Percentiles rank a stretch among this genome's conserved stretches.
Evolutionary conservation across 257 asterid genomes (phyloP).

Genomic region (Knoxia roxburghii): DNA sequence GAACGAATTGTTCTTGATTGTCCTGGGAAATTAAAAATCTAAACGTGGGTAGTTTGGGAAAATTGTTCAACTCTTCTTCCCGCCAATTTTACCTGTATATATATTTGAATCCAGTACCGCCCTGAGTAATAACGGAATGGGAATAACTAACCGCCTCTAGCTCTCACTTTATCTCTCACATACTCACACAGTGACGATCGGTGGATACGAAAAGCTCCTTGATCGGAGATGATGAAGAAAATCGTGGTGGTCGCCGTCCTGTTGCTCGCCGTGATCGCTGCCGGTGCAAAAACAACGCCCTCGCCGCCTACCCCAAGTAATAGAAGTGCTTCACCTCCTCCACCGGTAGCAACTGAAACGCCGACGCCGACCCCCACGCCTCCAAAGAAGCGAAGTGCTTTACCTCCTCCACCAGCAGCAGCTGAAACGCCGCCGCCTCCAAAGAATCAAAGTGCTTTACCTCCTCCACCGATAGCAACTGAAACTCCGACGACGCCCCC

Average conservation of each 20-base stretch:
- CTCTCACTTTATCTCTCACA: conserved; percentile 10
- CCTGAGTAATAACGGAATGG: conserved; percentile 2
- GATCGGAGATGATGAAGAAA: conserved; percentile 6
- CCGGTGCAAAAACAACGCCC: background rate
- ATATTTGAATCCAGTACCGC: background rate
- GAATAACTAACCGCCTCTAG: conserved; percentile 14
- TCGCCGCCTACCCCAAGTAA: conserved; percentile 3
- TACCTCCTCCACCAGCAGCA: conserved; percentile 14
- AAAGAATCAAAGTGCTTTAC: background rate
- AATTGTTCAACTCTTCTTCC: background rate
- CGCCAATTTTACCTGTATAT: conserved; percentile 13
- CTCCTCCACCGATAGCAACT: no score
- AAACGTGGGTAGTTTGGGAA: background rate
- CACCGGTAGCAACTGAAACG: conserved; percentile 16
- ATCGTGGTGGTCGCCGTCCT: conserved; percentile 2
- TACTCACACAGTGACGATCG: conserved; percentile 3
- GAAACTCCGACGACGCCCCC: background rate
- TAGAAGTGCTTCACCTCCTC: background rate
- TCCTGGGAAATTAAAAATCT: background rate
- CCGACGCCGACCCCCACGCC: no score
- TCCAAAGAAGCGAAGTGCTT: background rate
- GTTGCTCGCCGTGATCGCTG: conserved; percentile 28
- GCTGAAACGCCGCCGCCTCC: conserved; percentile 25
- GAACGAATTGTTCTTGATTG: no score
- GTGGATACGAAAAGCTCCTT: background rate